phyloP scores from a whole-genome alignment of 176 grass and related monocot species.

The Bolboschoenus planiculmis region DNA sequence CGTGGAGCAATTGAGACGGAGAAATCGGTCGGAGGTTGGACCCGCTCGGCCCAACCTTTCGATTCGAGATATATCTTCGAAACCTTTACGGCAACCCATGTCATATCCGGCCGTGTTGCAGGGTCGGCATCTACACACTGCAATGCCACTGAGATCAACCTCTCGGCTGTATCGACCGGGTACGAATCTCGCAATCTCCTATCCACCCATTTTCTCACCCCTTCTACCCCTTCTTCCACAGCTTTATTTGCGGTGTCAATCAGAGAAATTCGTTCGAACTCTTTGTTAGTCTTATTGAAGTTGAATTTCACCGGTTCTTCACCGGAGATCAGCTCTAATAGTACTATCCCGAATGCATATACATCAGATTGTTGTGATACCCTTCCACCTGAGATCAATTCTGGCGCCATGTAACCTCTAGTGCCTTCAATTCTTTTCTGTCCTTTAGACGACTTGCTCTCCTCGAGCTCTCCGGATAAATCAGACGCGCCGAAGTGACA shows the following conservation, averaged over 20 bases:
- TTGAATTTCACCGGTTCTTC: slow-evolving; percentile 54
- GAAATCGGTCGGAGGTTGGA: slow-evolving; percentile 55
- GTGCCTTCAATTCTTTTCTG: slow-evolving; percentile 60
- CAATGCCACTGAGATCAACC: slow-evolving; percentile 51
- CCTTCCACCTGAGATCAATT: slow-evolving; percentile 29
- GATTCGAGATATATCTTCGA: slow-evolving; percentile 82
- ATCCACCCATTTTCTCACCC: slow-evolving; percentile 81
- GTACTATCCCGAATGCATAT: slow-evolving; percentile 60
- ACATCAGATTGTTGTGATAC: slow-evolving; percentile 53
- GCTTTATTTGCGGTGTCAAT: slow-evolving; percentile 53
- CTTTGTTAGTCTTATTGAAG: slow-evolving; percentile 17
- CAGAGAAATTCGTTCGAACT: slow-evolving; percentile 53
- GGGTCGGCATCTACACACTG: slow-evolving; percentile 45
- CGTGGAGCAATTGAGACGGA: slow-evolving; percentile 60
- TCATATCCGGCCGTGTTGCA: slow-evolving; percentile 53
- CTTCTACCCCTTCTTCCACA: slow-evolving; percentile 22
- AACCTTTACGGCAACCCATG: slow-evolving; percentile 58
- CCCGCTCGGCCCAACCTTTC: slow-evolving; percentile 28
- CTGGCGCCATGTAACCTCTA: slow-evolving; percentile 79
- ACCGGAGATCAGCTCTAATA: slow-evolving; percentile 77
- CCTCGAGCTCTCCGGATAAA: slow-evolving; percentile 54
- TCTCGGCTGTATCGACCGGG: slow-evolving; percentile 38
- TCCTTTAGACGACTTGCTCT: slow-evolving; percentile 23
- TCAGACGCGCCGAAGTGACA: slow-evolving; percentile 68
- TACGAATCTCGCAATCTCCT: slow-evolving; percentile 66